A percentile compares a stretch with the other conserved stretches of the same genome.
Evolutionary conservation across 1,139 yeast species (phyloP).

Genomic region (Yamadazyma siamensis): DNA sequence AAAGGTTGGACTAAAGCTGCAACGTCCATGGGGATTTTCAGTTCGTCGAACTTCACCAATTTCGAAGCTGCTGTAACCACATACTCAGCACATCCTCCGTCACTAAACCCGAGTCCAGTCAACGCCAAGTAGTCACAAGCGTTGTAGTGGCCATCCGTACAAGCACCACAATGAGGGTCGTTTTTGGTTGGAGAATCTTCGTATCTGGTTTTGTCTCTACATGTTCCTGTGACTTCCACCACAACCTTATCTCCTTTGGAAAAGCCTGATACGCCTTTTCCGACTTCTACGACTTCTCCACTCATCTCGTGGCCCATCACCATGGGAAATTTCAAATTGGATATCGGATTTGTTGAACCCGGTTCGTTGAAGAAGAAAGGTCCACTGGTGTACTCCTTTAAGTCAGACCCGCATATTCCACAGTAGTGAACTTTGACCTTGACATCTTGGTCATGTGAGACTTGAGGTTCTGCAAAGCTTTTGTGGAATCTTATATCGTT

Average conservation of each 20-base stretch:
- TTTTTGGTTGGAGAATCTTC: constrained; percentile 25
- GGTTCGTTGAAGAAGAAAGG: constrained; percentile 44
- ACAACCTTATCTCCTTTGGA: constrained; percentile 60
- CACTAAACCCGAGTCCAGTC: constrained; percentile 41
- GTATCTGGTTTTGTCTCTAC: constrained; percentile 34
- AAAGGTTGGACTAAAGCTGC: constrained; percentile 46
- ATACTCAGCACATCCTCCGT: constrained; percentile 46
- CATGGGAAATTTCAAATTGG: constrained; percentile 38
- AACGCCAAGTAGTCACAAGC: constrained; percentile 44
- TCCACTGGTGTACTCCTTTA: constrained; percentile 46
- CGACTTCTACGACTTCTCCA: constrained; percentile 48
- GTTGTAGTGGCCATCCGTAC: constrained; percentile 42
- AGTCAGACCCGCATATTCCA: constrained; percentile 63
- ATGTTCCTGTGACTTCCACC: constrained; percentile 52
- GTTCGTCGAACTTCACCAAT: constrained; percentile 29
- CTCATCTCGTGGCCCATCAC: constrained; percentile 55
- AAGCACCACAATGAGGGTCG: constrained; percentile 35
- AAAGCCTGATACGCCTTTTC: constrained; percentile 43
- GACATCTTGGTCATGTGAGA: constrained; percentile 40
- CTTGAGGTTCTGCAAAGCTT: constrained; percentile 42
- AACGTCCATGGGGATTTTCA: constrained; percentile 38
- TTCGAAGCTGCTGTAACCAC: constrained; percentile 36
- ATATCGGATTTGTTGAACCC: constrained; percentile 28
- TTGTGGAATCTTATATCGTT: constrained; percentile 44
- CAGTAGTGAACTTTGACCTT: constrained; percentile 47